Percentiles rank a stretch among this genome's conserved stretches.
These are phyloP conservation scores for Verbena officinalis DNA, from an alignment of 257 asterid species.

Conservation along the genomic window DNA sequence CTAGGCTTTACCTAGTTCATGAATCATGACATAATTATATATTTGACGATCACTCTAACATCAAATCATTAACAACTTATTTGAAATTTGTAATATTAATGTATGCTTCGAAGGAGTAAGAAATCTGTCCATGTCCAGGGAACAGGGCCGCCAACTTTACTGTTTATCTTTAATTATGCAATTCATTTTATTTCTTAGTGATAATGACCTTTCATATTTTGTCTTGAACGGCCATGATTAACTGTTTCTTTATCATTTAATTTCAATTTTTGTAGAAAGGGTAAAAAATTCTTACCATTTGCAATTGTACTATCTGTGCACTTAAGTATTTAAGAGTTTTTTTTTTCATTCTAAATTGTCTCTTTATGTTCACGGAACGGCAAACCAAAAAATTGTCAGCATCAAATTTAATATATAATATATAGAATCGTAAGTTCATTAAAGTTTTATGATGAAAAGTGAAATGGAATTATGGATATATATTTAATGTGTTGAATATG, in stretches of 20 bases:
- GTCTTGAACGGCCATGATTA: slow-evolving; percentile 46
- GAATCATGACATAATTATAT: too few species aligned
- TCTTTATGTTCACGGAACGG: too few species aligned
- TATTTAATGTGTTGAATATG: too few species aligned
- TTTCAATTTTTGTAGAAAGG: too few species aligned
- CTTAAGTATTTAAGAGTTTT: neutral
- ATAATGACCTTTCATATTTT: slow-evolving; percentile 35
- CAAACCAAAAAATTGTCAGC: neutral
- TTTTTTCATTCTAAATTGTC: too few species aligned
- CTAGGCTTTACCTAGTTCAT: too few species aligned
- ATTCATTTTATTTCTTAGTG: neutral
- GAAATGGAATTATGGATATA: neutral
- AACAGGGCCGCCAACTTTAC: slow-evolving; percentile 1
- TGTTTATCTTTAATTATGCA: neutral
- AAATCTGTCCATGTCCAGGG: slow-evolving; percentile 21
- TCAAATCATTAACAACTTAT: slow-evolving; percentile 13
- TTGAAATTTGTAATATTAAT: neutral
- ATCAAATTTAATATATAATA: neutral
- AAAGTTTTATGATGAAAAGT: neutral
- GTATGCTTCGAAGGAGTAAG: neutral
- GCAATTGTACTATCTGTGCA: neutral
- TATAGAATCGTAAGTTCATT: neutral
- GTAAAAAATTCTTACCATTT: slow-evolving; percentile 2
- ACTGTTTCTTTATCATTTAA: neutral
- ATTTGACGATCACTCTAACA: slow-evolving; percentile 4